Evolutionary conservation across 2,329 filamentous ascomycete species (phyloP).

Genomic region (Sporothrix globosa): DNA sequence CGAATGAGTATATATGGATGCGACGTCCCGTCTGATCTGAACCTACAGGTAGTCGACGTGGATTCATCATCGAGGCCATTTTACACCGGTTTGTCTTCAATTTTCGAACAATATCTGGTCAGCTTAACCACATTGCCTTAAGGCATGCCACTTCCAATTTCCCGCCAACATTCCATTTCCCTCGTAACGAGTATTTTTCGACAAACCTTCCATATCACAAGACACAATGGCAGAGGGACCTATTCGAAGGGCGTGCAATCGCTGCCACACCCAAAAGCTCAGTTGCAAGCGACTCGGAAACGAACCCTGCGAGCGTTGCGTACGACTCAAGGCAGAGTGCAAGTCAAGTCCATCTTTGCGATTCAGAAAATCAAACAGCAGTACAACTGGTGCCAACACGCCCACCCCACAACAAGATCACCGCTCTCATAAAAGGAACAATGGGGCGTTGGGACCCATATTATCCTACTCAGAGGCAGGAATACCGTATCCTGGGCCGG

Average conservation of each 20-base stretch:
- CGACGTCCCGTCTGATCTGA: not conserved
- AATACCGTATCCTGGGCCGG: conserved; percentile 28
- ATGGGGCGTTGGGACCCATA: not conserved
- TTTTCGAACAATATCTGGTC: not conserved
- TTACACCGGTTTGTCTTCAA: too few species aligned
- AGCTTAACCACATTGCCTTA: not conserved
- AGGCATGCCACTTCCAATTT: not conserved
- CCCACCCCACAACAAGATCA: not conserved
- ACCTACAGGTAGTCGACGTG: not conserved
- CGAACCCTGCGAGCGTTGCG: conserved; percentile 50
- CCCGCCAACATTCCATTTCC: not conserved
- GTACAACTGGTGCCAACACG: conserved; percentile 34
- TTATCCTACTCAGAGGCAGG: not conserved
- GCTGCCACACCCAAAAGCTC: conserved; percentile 53
- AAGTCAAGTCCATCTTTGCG: conserved; percentile 50
- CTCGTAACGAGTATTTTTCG: not conserved
- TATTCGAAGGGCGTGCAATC: conserved; percentile 51
- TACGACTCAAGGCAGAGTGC: conserved; percentile 49
- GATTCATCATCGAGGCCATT: not conserved
- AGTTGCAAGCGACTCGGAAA: conserved; percentile 50
- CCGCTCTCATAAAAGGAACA: not conserved
- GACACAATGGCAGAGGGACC: conserved; percentile 33
- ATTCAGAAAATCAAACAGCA: conserved; percentile 34
- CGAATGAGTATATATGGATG: conserved; percentile 29
- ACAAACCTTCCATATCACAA: not conserved